phyloP scores from a whole-genome alignment of 495 filamentous ascomycete genomes.

The Hypoxylon perforatum region DNA sequence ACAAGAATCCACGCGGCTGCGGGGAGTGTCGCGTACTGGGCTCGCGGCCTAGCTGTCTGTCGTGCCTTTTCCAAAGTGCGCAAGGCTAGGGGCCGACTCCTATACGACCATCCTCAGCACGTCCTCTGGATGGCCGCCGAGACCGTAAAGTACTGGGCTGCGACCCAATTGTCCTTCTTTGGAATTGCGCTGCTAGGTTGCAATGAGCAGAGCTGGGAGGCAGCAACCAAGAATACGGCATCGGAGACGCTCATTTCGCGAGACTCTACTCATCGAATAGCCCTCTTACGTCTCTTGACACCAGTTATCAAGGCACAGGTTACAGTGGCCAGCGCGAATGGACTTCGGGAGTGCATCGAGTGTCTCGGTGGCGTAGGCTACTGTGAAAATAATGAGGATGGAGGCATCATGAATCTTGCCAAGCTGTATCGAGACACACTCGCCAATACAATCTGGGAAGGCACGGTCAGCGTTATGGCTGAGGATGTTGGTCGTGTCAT shows the following conservation, averaged over 20 bases:
- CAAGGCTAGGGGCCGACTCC: conserved; percentile 48
- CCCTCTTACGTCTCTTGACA: conserved; percentile 66
- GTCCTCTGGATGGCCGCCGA: conserved; percentile 66
- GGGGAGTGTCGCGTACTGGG: conserved; percentile 63
- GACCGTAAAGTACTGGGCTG: conserved; percentile 56
- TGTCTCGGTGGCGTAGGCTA: conserved; percentile 76
- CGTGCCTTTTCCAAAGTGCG: conserved; percentile 61
- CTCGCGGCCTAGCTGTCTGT: conserved; percentile 68
- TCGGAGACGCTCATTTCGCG: neutral
- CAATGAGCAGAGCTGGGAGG: conserved; percentile 17
- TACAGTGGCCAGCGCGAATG: conserved; percentile 58
- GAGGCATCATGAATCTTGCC: conserved; percentile 68
- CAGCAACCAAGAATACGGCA: neutral
- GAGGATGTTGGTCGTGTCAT: conserved; percentile 64
- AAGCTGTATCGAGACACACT: conserved; percentile 70
- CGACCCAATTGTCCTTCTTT: conserved; percentile 57
- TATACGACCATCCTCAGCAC: conserved; percentile 64
- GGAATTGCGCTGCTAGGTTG: conserved; percentile 20
- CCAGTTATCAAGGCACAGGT: conserved; percentile 71
- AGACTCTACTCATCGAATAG: neutral
- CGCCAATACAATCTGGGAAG: conserved; percentile 76
- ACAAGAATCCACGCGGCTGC: conserved; percentile 71
- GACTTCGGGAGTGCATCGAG: conserved; percentile 72
- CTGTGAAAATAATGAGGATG: conserved; percentile 67
- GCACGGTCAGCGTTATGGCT: conserved; percentile 72